phyloP scores from a whole-genome alignment of 192 early-diverging fungal genomes.

The Coemansia sp. region DNA sequence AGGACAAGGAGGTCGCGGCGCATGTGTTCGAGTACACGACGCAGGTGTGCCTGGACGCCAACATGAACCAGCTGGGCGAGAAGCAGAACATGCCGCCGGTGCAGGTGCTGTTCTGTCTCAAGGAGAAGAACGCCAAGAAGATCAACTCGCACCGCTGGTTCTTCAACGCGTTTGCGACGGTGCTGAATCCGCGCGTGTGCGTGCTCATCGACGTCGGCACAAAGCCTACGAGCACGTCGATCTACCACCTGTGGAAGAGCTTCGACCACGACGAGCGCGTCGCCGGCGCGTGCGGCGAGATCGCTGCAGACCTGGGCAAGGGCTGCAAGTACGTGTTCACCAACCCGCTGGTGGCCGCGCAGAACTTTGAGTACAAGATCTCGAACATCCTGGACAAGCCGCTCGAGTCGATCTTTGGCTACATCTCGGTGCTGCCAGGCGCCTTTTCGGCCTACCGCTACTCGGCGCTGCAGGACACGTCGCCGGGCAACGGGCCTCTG shows the following conservation, averaged over 20 bases:
- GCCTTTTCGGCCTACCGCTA: slow-evolving; percentile 97
- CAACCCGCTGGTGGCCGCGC: slow-evolving; percentile 89
- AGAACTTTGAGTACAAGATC: slow-evolving; percentile 99
- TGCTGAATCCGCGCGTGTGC: slow-evolving; percentile 83
- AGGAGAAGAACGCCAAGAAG: slow-evolving; percentile 90
- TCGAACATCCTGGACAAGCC: slow-evolving; percentile 97
- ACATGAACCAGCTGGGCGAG: slow-evolving; percentile 63
- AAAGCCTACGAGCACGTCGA: slow-evolving; percentile 72
- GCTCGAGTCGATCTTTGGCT: slow-evolving; percentile 90
- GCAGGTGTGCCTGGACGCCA: slow-evolving; percentile 64
- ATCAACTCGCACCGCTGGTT: slow-evolving; percentile 97
- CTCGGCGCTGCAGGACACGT: slow-evolving; percentile 71
- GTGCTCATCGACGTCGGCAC: slow-evolving; percentile 93
- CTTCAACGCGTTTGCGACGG: slow-evolving; percentile 86
- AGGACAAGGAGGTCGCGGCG: slow-evolving; percentile 67
- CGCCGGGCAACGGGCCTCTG: slow-evolving; percentile 62
- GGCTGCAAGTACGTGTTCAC: slow-evolving; percentile 62
- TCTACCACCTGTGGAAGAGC: slow-evolving; percentile 93
- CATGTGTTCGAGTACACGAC: slow-evolving; percentile 92
- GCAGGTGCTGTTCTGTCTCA: slow-evolving; percentile 88
- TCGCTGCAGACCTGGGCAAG: slow-evolving; percentile 79
- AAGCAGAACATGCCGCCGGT: slow-evolving; percentile 75
- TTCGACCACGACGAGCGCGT: slow-evolving; percentile 78
- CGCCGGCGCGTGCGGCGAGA: slow-evolving; percentile 94
- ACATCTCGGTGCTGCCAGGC: slow-evolving; percentile 92